phyloP scores from a whole-genome alignment of 306 rosid species.

The Hylodesmum podocarpum region DNA sequence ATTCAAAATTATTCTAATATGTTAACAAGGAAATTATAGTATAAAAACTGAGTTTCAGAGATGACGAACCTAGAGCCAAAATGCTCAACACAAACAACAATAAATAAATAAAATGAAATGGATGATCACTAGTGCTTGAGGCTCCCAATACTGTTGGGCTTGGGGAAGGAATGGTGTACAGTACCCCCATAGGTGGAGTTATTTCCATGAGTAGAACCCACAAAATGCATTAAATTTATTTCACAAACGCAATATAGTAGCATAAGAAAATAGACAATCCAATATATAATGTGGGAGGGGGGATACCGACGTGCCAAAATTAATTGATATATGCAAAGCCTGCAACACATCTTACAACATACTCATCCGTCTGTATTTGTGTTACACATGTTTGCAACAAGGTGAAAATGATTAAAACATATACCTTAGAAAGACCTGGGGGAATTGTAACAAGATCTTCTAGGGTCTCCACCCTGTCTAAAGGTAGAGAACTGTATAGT shows the following conservation, averaged over 20 bases:
- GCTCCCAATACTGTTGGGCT: not conserved
- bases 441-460: constrained; percentile 89
- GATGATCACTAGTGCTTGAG: not conserved
- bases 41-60: constrained; percentile 9
- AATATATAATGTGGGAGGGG: not conserved
- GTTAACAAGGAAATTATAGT: not conserved
- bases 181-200: not conserved
- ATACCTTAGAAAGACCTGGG: constrained; percentile 84
- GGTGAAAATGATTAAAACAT: not conserved
- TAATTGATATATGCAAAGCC: constrained; percentile 18
- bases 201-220: not conserved
- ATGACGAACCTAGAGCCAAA: not conserved
- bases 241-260: not conserved
- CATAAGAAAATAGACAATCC: constrained; percentile 16
- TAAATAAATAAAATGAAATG: not conserved
- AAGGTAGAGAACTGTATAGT: constrained; percentile 75
- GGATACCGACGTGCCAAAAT: constrained; percentile 1
- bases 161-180: not conserved
- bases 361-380: not conserved
- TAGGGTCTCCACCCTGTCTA: constrained; percentile 91
- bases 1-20: constrained; percentile 3
- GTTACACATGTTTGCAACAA: constrained; percentile 8
- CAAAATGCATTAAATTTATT: not conserved
- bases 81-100: not conserved
- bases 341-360: constrained; percentile 12